These are phyloP conservation scores for Colletotrichum sp. DNA, from an alignment of 2,329 filamentous ascomycete species.

Conservation along the genomic window DNA sequence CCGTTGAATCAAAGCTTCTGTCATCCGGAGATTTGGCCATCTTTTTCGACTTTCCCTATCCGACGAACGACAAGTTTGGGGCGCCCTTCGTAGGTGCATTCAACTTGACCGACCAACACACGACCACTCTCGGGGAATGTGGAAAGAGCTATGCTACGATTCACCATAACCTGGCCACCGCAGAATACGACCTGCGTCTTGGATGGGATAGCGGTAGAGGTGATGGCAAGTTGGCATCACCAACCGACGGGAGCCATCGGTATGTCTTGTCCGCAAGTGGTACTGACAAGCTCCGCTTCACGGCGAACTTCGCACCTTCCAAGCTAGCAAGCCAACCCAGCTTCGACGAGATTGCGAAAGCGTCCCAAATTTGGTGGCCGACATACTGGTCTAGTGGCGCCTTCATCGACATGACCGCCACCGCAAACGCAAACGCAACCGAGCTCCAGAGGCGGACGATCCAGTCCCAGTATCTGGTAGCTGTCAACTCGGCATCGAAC, in stretches of 20 bases:
- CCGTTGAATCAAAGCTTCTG: slow-evolving; percentile 46
- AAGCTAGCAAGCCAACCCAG: slow-evolving; percentile 24
- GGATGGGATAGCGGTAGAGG: slow-evolving; percentile 35
- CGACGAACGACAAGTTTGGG: slow-evolving; percentile 56
- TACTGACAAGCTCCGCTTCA: slow-evolving; percentile 31
- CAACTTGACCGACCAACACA: slow-evolving; percentile 51
- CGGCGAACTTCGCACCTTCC: slow-evolving; percentile 35
- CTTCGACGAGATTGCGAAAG: slow-evolving; percentile 29
- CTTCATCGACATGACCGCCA: slow-evolving; percentile 54
- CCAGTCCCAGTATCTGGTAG: slow-evolving; percentile 57
- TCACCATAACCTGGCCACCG: slow-evolving; percentile 46
- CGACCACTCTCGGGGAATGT: slow-evolving; percentile 37
- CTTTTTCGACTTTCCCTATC: slow-evolving; percentile 59
- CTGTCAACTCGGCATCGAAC: slow-evolving; percentile 55
- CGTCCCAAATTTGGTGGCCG: slow-evolving; percentile 49
- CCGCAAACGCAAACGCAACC: slow-evolving; percentile 43
- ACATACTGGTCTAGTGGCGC: slow-evolving; percentile 55
- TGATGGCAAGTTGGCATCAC: slow-evolving; percentile 35
- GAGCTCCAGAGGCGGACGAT: slow-evolving; percentile 59
- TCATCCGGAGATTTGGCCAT: slow-evolving; percentile 42
- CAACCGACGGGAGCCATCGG: slow-evolving; percentile 42
- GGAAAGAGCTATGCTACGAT: slow-evolving; percentile 38
- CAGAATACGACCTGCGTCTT: slow-evolving; percentile 45
- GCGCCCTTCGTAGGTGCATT: slow-evolving; percentile 59
- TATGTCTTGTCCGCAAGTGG: slow-evolving; percentile 40